Conservation (phyloP, 2,329 filamentous ascomycete genomes). For the Fusarium citri region DNA sequence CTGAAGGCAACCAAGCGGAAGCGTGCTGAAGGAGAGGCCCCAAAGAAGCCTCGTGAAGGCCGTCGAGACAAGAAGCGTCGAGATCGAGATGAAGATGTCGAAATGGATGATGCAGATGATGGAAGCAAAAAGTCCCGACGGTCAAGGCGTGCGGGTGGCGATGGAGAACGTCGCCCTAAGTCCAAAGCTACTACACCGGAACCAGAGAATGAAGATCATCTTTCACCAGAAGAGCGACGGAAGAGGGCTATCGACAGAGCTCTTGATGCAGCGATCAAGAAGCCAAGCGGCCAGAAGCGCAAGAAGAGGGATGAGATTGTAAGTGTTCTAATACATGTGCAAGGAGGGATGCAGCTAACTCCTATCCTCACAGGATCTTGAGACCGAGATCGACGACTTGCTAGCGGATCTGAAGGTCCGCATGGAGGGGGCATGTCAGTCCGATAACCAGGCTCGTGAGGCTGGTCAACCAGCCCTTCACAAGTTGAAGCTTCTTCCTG, state of each 20-base stretch:
- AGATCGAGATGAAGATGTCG: conserved; percentile 61
- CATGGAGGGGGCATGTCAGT: conserved; percentile 91
- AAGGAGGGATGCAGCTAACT: conserved; percentile 36
- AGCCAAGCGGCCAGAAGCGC: conserved; percentile 72
- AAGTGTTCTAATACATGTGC: conserved; percentile 50
- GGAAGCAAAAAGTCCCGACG: conserved; percentile 60
- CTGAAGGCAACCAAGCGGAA: conserved; percentile 75
- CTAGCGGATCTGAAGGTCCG: conserved; percentile 87
- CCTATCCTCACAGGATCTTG: conserved; percentile 73
- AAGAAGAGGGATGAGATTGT: conserved; percentile 91
- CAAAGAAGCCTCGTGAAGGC: conserved; percentile 81
- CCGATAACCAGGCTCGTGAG: conserved; percentile 85
- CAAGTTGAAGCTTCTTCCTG: conserved; percentile 92
- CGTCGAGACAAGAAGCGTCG: conserved; percentile 74
- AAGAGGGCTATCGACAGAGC: conserved; percentile 85
- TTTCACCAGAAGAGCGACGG: conserved; percentile 87
- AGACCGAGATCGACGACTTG: conserved; percentile 89
- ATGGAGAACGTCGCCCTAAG: conserved; percentile 62
- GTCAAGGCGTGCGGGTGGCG: conserved; percentile 57
- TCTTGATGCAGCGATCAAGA: conserved; percentile 90
- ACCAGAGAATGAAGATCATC: conserved; percentile 78
- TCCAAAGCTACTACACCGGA: conserved; percentile 61
- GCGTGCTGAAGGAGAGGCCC: conserved; percentile 70
- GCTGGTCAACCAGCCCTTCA: conserved; percentile 84
- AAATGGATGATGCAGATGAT: conserved; percentile 60